These are phyloP conservation scores for Rhizopogon vesiculosus DNA, from an alignment of 768 basidiomycete species.

Conservation along the genomic window DNA sequence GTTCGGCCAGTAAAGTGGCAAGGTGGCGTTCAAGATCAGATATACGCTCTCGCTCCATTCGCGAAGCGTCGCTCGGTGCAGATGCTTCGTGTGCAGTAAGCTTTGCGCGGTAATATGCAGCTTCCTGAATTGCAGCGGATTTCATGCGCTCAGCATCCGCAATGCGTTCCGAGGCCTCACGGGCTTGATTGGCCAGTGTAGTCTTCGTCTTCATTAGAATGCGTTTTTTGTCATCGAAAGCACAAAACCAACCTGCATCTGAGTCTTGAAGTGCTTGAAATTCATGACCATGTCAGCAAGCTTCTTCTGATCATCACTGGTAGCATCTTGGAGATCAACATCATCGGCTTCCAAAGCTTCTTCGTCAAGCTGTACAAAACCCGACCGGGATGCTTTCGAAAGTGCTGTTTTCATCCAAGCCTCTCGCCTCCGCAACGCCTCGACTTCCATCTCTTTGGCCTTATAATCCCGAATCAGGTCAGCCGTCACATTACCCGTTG, in stretches of 20 bases:
- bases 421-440: constrained; percentile 70
- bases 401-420: constrained; percentile 84
- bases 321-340: constrained; percentile 29
- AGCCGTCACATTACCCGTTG: constrained; percentile 64
- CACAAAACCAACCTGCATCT: constrained; percentile 64
- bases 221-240: neutral
- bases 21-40: constrained; percentile 71
- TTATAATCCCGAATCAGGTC: constrained; percentile 80
- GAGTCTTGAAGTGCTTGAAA: constrained; percentile 86
- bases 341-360: constrained; percentile 36
- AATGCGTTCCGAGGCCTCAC: constrained; percentile 69
- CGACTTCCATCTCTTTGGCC: constrained; percentile 77
- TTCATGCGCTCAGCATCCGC: constrained; percentile 77
- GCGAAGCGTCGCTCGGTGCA: constrained; percentile 57
- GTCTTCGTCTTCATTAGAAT: constrained; percentile 37
- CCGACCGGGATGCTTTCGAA: constrained; percentile 66
- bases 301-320: constrained; percentile 40
- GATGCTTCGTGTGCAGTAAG: constrained; percentile 78
- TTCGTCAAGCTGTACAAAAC: constrained; percentile 66
- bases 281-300: constrained; percentile 69
- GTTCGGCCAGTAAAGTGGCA: constrained; percentile 54
- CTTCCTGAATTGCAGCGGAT: constrained; percentile 82
- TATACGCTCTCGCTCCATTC: constrained; percentile 76
- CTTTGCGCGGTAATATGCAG: constrained; percentile 94
- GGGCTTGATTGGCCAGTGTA: constrained; percentile 72